Evolutionary conservation across 1,284 basidiomycete genomes (phyloP).

Genomic region (Chondrostereum purpureum): DNA sequence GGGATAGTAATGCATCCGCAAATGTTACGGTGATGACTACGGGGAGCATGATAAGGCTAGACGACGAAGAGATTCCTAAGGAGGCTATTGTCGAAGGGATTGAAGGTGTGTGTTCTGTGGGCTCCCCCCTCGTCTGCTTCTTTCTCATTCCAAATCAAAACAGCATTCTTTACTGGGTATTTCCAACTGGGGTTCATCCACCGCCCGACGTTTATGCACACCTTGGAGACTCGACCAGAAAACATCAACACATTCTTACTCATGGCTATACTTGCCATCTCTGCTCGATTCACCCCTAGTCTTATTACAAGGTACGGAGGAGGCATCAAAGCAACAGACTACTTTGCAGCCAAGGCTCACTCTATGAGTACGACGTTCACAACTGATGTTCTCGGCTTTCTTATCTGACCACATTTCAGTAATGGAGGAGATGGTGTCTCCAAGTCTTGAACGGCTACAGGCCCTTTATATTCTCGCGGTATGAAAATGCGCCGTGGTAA

Average conservation of each 20-base stretch:
- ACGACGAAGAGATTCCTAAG: not conserved
- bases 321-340: constrained; percentile 10
- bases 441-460: not conserved
- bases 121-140: constrained; percentile 5
- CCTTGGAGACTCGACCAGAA: constrained; percentile 10
- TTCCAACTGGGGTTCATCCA: constrained; percentile 13
- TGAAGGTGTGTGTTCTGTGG: not conserved
- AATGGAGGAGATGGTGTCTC: not conserved
- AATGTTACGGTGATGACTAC: not conserved
- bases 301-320: constrained; percentile 12
- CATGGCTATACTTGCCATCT: constrained; percentile 15
- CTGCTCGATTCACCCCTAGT: constrained; percentile 14
- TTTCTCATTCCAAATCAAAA: not conserved
- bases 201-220: constrained; percentile 16
- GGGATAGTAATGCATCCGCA: not conserved
- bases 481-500: not conserved
- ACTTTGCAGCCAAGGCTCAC: constrained; percentile 14
- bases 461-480: not conserved
- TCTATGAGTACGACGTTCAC: constrained; percentile 10
- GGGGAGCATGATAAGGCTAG: not conserved
- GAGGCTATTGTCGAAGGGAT: not conserved
- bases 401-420: no score
- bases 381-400: no score
- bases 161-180: not conserved
- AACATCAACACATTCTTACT: constrained; percentile 13